Conservation (phyloP, 2,329 filamentous ascomycete genomes). For the Pestalotiopsis sp. region DNA sequence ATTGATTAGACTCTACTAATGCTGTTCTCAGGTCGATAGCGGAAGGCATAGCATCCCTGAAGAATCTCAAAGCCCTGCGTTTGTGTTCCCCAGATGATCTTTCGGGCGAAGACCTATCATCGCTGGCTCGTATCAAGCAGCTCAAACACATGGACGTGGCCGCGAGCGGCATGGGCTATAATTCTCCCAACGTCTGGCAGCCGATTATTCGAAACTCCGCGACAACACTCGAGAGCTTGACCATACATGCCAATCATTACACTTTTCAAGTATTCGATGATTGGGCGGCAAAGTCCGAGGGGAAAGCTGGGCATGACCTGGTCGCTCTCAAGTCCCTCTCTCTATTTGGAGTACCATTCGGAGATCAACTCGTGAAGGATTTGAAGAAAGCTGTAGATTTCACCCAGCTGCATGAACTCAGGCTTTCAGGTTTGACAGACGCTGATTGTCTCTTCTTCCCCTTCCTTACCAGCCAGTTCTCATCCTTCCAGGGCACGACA, state of each 20-base stretch:
- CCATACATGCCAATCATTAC: not conserved
- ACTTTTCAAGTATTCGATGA: not conserved
- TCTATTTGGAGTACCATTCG: not conserved
- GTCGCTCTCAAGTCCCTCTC: conserved; percentile 3
- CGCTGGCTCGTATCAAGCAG: conserved; percentile 11
- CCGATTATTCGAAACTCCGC: conserved; percentile 11
- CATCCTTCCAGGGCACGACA: not conserved
- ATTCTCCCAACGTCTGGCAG: not conserved
- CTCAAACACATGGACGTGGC: conserved; percentile 3
- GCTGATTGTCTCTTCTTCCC: not conserved
- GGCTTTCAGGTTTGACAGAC: not conserved
- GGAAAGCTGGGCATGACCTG: not conserved
- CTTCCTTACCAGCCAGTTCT: not conserved
- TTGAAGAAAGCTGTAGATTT: conserved; percentile 1
- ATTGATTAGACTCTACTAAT: not conserved
- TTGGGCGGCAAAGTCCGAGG: not conserved
- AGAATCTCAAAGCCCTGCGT: conserved; percentile 12
- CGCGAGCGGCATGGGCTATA: not conserved
- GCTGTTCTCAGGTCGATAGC: not conserved
- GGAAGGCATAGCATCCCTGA: conserved; percentile 11
- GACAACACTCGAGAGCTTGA: conserved; percentile 11
- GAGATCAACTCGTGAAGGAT: not conserved
- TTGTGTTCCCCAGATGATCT: not conserved
- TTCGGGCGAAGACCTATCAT: not conserved
- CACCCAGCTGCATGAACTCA: not conserved